A percentile compares a stretch with the other conserved stretches of the same genome.
Conservation (phyloP, 139 green algal species). For the Parachlorella kessleri region DNA sequence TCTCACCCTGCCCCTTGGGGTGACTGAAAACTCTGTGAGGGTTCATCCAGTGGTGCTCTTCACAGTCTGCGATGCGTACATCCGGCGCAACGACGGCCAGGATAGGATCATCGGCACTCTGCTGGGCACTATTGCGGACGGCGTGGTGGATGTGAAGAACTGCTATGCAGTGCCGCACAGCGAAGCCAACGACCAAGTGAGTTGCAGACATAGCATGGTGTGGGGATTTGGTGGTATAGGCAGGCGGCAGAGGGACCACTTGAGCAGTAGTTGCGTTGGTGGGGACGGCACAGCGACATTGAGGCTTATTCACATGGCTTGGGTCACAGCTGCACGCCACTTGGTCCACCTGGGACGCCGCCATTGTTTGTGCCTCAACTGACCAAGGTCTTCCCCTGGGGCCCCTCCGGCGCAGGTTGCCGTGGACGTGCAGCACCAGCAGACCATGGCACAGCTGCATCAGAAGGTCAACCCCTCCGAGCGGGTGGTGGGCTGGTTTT, state of each 20-base stretch:
- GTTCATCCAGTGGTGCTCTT: constrained; percentile 94
- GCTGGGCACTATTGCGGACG: constrained; percentile 81
- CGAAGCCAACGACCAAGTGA: constrained; percentile 88
- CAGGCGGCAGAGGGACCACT: too few species aligned
- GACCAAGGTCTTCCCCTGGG: too few species aligned
- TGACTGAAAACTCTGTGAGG: constrained; percentile 58
- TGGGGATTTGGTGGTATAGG: too few species aligned
- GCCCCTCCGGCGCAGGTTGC: constrained; percentile 75
- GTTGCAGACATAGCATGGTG: too few species aligned
- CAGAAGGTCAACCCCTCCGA: constrained; percentile 86
- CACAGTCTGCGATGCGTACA: constrained; percentile 93
- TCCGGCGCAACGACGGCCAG: constrained; percentile 83
- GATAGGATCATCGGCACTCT: constrained; percentile 96
- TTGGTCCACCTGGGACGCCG: too few species aligned
- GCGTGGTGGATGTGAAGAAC: constrained; percentile 83
- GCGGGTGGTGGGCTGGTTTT: constrained; percentile 93
- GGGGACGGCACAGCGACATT: too few species aligned
- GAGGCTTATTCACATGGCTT: too few species aligned
- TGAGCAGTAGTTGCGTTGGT: too few species aligned
- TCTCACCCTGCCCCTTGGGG: constrained; percentile 41
- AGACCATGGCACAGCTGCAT: constrained; percentile 91
- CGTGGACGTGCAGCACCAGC: constrained; percentile 95
- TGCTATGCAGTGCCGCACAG: constrained; percentile 97
- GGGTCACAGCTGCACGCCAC: too few species aligned
- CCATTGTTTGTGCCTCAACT: too few species aligned